Evolutionary conservation across 108 stramenopile species (phyloP).

Genomic region (Fistulifera solaris): DNA sequence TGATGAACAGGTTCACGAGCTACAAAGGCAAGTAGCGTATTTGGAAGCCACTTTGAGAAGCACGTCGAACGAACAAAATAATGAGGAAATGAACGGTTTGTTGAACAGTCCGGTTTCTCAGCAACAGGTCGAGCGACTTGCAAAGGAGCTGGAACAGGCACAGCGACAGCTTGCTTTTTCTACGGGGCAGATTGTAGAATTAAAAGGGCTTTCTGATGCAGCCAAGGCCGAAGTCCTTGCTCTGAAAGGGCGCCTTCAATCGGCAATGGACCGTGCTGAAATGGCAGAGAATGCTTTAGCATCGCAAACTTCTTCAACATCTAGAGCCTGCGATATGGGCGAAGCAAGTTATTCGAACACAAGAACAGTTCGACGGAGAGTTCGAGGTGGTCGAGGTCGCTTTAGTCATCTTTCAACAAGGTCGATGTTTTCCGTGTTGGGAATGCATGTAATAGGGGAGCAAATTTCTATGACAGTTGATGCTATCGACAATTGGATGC

Average conservation of each 20-base stretch:
- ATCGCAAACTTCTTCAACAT: neutral
- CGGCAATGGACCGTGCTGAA: conserved; percentile 44
- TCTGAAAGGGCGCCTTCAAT: conserved; percentile 57
- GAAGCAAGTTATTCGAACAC: neutral
- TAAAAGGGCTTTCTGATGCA: conserved; percentile 47
- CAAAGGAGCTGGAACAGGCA: conserved; percentile 17
- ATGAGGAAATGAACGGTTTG: neutral
- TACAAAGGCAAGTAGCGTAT: conserved; percentile 38
- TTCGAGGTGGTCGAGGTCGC: conserved; percentile 25
- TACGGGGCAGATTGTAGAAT: conserved; percentile 58
- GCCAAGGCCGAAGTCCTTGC: conserved; percentile 55
- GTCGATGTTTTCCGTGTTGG: conserved; percentile 61
- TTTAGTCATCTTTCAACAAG: conserved; percentile 24
- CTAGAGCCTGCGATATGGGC: neutral
- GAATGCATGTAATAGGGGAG: conserved; percentile 47
- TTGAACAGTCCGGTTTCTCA: neutral
- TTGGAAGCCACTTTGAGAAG: conserved; percentile 31
- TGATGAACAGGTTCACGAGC: conserved; percentile 55
- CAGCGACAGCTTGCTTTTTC: conserved; percentile 48
- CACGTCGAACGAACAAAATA: conserved; percentile 7
- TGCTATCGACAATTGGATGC: conserved; percentile 57
- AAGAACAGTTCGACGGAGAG: conserved; percentile 7
- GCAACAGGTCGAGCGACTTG: neutral
- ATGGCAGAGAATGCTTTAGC: conserved; percentile 32
- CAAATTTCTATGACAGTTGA: conserved; percentile 53